Conservation (phyloP, 1,284 basidiomycete genomes). For the Boletus smithii region DNA sequence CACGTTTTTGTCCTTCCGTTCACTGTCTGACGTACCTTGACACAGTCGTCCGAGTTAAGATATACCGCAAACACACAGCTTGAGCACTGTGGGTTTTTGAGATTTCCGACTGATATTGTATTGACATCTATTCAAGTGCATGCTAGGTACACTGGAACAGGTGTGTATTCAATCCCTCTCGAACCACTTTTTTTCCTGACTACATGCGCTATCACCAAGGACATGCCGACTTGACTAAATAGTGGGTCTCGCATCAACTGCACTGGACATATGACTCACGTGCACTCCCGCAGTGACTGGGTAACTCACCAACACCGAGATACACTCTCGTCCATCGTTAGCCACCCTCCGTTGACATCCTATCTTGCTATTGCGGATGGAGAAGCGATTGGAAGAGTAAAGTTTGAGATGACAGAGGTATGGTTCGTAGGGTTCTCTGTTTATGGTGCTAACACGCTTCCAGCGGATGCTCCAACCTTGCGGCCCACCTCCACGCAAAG, state of each 20-base stretch:
- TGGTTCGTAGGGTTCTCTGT: constrained; percentile 3
- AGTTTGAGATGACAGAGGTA: constrained; percentile 96
- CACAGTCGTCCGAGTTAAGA: constrained; percentile 80
- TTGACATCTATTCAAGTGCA: constrained; percentile 60
- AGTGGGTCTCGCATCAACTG: constrained; percentile 52
- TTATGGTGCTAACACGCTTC: constrained; percentile 4
- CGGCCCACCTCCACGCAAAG: constrained; percentile 90
- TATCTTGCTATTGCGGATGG: constrained; percentile 94
- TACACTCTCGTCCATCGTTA: constrained; percentile 87
- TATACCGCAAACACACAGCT: constrained; percentile 94
- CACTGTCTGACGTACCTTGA: constrained; percentile 7
- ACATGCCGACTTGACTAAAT: constrained; percentile 92
- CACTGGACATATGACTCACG: constrained; percentile 5
- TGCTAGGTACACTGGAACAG: constrained; percentile 93
- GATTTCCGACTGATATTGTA: constrained; percentile 1
- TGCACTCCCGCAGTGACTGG: constrained; percentile 77
- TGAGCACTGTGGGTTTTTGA: constrained; percentile 70
- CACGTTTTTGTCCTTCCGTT: not conserved
- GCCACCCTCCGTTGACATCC: constrained; percentile 82
- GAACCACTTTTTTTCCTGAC: constrained; percentile 6
- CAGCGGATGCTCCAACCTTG: constrained; percentile 99
- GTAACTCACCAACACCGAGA: constrained; percentile 96
- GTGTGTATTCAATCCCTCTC: constrained; percentile 40
- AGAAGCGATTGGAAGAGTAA: constrained; percentile 84
- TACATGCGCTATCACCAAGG: constrained; percentile 42